Conservation (phyloP, 2,329 filamentous ascomycete species). For the Nemania sp. region DNA sequence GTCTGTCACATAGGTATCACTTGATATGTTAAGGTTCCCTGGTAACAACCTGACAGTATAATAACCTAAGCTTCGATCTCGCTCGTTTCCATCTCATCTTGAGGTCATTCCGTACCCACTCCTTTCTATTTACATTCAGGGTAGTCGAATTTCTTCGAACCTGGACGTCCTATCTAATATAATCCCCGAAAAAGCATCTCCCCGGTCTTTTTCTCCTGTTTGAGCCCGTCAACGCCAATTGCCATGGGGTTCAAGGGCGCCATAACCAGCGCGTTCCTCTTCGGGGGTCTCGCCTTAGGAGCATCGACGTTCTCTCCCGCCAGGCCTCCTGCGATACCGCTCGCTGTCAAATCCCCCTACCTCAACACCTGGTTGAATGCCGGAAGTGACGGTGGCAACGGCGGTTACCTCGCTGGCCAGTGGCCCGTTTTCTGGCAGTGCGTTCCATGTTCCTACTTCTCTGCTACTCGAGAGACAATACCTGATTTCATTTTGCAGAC, state of each 20-base stretch:
- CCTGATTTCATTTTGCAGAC: constrained; percentile 44
- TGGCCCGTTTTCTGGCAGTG: constrained; percentile 74
- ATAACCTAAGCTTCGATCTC: constrained; percentile 23
- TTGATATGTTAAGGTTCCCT: constrained; percentile 13
- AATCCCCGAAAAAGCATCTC: neutral
- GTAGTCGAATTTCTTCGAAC: constrained; percentile 3
- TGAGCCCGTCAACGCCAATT: constrained; percentile 8
- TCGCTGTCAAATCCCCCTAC: constrained; percentile 77
- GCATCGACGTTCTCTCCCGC: constrained; percentile 65
- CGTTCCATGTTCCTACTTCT: constrained; percentile 38
- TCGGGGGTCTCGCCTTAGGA: constrained; percentile 36
- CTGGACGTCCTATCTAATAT: constrained; percentile 9
- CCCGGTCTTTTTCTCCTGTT: neutral
- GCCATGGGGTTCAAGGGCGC: constrained; percentile 37
- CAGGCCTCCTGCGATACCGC: constrained; percentile 68
- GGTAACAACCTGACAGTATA: constrained; percentile 28
- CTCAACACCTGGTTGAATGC: constrained; percentile 71
- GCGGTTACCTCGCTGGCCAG: constrained; percentile 68
- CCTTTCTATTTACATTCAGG: constrained; percentile 18
- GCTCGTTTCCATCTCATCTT: constrained; percentile 23
- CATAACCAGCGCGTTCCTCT: constrained; percentile 37
- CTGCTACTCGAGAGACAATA: neutral
- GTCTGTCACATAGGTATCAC: constrained; percentile 11
- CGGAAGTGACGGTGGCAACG: constrained; percentile 64
- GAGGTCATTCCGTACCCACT: constrained; percentile 23